Evolutionary conservation across 1,139 yeast genomes (phyloP), one percentile per base, ranked within the genome.

Genomic region (Kodamaea suecica): DNA sequence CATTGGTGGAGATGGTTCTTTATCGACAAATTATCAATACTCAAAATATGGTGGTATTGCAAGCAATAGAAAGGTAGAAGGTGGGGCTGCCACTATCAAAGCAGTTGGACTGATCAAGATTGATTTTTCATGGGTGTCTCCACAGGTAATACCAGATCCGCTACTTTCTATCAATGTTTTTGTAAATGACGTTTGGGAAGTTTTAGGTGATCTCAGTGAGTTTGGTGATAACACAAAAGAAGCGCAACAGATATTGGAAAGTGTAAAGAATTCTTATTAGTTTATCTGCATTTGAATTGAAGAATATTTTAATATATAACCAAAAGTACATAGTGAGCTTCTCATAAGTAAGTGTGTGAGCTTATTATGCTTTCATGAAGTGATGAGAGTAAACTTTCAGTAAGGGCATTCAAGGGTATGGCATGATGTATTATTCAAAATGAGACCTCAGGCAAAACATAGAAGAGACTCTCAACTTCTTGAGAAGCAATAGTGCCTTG

Each of bases 101-200:
- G 23, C 30, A 10, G 23, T 16, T 16, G 30, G 30, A 16, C 30
- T 16, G 30, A 27, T 27, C 17, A 5, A n/a, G 12, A 27, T 21
- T 10, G 31, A 28, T 17, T 14, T n/a, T 5, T 4, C 13, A 4
- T 28, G 31, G 31, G 17, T 16, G 7, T 28, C 31, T 16, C 24
- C 31, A n/a, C 12, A 28, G 15, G 5, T 28, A 5, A 23, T 28
- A 9, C 31, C 31, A 17, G 31, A 28, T 16, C 23, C 31, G 4
- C 17, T 28, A 15, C 20, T 28, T 15, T 10, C 24, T 3, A 28
- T 28, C 23, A 17, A 13, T 5, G 5, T 16, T 11, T 28, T 28
- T 17, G 17, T 25, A 12, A 5, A 4, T 11, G 17, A 11, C 5
- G 14, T 14, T 5, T 25, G 28, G 28, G 28, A 12, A 13, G 15